Conservation (phyloP, 495 filamentous ascomycete species). For the Penicillium herquei region DNA sequence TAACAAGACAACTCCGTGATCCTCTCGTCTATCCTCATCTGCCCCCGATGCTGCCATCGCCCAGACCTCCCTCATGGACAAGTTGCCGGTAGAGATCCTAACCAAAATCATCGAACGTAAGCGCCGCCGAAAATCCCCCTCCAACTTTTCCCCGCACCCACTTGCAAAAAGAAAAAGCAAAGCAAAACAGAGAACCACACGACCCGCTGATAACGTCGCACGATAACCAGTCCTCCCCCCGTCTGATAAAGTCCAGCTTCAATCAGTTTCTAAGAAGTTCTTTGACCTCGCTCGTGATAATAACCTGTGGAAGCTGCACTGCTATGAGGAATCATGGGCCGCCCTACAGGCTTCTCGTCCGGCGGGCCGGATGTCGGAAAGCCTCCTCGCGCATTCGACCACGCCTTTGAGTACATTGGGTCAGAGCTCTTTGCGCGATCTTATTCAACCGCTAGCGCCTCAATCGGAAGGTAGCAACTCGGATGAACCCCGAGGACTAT, state of each 20-base stretch:
- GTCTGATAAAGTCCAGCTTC: conserved; percentile 65
- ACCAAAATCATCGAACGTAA: conserved; percentile 73
- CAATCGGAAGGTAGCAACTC: conserved; percentile 5
- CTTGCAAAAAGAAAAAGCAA: conserved; percentile 2
- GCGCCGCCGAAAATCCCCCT: conserved; percentile 26
- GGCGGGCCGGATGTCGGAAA: conserved; percentile 26
- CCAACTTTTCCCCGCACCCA: conserved; percentile 27
- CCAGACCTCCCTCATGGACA: conserved; percentile 48
- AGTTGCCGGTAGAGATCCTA: conserved; percentile 73
- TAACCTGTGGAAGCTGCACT: conserved; percentile 70
- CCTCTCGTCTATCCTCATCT: conserved; percentile 6
- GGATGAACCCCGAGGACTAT: conserved; percentile 18
- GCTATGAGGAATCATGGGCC: conserved; percentile 64
- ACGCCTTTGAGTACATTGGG: conserved; percentile 34
- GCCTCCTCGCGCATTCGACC: conserved; percentile 26
- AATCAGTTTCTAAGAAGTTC: conserved; percentile 67
- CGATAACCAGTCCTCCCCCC: conserved; percentile 61
- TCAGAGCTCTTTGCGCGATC: conserved; percentile 33
- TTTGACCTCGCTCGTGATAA: conserved; percentile 72
- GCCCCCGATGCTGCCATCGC: conserved; percentile 36
- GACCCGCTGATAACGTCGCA: conserved; percentile 16
- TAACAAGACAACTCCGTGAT: conserved; percentile 8
- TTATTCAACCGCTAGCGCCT: conserved; percentile 35
- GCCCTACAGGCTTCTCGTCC: conserved; percentile 40
- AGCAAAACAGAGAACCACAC: conserved; percentile 7